These are phyloP conservation scores for Cutaneotrichosporon sp. DNA, from an alignment of 1,284 basidiomycete species.

Conservation along the genomic window DNA sequence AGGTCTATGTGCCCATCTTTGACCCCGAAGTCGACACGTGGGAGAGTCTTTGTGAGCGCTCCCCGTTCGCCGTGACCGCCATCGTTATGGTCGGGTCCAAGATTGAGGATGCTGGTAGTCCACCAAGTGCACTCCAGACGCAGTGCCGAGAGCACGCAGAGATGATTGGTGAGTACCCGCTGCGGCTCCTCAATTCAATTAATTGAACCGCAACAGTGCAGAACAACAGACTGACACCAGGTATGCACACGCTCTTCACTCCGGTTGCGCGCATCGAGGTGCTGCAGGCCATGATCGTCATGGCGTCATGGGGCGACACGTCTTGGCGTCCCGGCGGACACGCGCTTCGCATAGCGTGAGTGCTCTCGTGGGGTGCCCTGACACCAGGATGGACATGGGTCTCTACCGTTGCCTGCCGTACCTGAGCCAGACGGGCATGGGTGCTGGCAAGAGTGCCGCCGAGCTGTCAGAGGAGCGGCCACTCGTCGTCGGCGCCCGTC, in stretches of 20 bases:
- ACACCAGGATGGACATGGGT: constrained; percentile 67
- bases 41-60: constrained; percentile 54
- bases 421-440: constrained; percentile 69
- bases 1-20: constrained; percentile 81
- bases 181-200: too few species aligned
- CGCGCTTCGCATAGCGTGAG: constrained; percentile 76
- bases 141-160: constrained; percentile 68
- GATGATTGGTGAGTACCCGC: constrained; percentile 61
- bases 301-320: constrained; percentile 48
- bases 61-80: constrained; percentile 58
- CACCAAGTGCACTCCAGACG: constrained; percentile 43
- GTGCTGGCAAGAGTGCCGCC: constrained; percentile 58
- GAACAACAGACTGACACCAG: constrained; percentile 19
- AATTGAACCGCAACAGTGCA: background rate
- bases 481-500: constrained; percentile 72
- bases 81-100: constrained; percentile 83
- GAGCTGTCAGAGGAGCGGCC: constrained; percentile 67
- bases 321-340: constrained; percentile 61
- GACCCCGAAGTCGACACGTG: constrained; percentile 73
- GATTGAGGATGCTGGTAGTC: constrained; percentile 75
- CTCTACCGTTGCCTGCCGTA: constrained; percentile 84
- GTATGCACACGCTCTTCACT: constrained; percentile 74
- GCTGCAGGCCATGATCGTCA: constrained; percentile 70
- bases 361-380: background rate
- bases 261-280: constrained; percentile 77